Base-by-base conservation (phyloP, 495 filamentous ascomycete species). In the Neurospora tetraspora region DNA sequence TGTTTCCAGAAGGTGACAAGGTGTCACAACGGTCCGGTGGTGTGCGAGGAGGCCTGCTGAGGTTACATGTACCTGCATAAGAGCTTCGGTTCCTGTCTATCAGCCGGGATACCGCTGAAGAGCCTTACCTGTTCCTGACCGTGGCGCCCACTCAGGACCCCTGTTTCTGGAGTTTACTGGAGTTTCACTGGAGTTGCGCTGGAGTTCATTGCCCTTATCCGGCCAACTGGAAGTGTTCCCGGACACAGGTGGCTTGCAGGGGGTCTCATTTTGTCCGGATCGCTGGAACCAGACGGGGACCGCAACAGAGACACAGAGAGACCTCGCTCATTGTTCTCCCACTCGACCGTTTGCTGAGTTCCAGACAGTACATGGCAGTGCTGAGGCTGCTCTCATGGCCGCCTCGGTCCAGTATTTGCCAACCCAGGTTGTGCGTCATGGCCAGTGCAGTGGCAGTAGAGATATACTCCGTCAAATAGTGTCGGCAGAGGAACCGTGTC, bases 221-320 rank as follows among this genome's bases (percentile, higher is more conserved):
- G 53, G 53, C 78, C 78, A 80, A 81, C 79, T 75, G 78, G 77
- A 81, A 78, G 53, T 59, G 73, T 71, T 78, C 75, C 77, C 75
- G 79, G 76, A 36, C 14, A 36, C 23, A n/a, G 69, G 70, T 75
- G 73, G 72, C 70, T 69, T 73, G 73, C 77, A 77, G 76, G 77
- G 78, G 18, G 31, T 68, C 37, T 68, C 27, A 70, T 71, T 72
- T 74, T 70, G 31, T 76, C 75, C 71, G 70, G 74, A 74, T 73
- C 73, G 73, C 76, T 74, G 79, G 39, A 34, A 20, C 61, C 40
- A 47, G 38, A 43, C 45, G 68, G 75, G 73, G 69, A 69, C 18
- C 16, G 9, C 38, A 71, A 70, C 23, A 61, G 23, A 14, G 20
- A 59, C 20, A 14, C 20, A 5, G n/a, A 20, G 42, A 47, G n/a